Base-by-base conservation (phyloP, 768 basidiomycete genomes). In the Cubamyces lactineus region DNA sequence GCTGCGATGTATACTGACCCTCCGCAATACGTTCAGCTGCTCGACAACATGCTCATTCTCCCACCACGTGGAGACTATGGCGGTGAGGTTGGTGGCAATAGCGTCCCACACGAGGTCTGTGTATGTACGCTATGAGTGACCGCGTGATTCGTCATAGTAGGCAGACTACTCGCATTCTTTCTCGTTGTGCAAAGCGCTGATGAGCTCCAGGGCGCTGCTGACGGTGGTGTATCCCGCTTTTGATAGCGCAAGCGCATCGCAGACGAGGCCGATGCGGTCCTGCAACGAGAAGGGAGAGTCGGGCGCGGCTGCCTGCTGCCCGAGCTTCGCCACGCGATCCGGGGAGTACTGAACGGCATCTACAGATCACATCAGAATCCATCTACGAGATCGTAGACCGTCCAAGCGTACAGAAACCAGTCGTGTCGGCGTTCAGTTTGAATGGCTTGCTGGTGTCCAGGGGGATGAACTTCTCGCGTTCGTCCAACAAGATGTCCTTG, bases 401-500 rank as follows among this genome's bases (percentile, higher is more conserved):
- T 2, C 19, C 19, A 6, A 9, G 80, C 93, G 64, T 67, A 93
- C 93, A 98, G 67, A 96, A 91, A 61, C 96, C 94, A 53, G 84
- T 84, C 0, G 94, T 95, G 43, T 88, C 88, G 2, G 89, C 89
- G 71, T 98, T 98, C 63, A 98, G 77, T 77, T 98, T 98, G 82
- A 88, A 98, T 5, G 86, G 79, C 70, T 83, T 85, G 72, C 75
- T 84, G 13, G 86, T 91, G 72, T 93, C 88, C n/a, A 98, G 67
- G 19, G 83, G 73, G 66, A 95, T 82, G 19, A 78, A 80, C 41
- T 80, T 82, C 72, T 94, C 87, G 40, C 93, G 84, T 48, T 85
- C 81, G 62, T 81, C 76, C 30, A 99, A 81, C 53, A 97, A 72
- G 15, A 83, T 79, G 39, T 80, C 77, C 57, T 81, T 85, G 71